Base-by-base conservation (phyloP, 805 yeast species). In the Lipomyces orientalis region DNA sequence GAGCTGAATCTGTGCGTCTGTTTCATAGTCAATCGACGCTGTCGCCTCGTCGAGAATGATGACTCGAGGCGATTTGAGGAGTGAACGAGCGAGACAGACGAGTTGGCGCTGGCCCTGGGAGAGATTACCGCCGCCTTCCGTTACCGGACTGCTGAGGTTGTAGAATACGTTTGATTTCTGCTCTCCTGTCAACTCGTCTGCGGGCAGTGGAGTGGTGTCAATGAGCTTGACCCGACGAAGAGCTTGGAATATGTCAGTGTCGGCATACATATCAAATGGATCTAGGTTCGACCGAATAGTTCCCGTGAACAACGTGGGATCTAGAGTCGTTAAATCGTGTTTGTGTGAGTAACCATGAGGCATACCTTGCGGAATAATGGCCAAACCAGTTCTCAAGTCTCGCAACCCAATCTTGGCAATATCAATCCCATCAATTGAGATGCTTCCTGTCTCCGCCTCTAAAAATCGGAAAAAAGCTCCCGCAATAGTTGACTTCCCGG, bases 401-500 rank as follows among this genome's bases (percentile, higher is more conserved):
- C 77, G 78, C 49, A 90, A 79, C 0, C 93, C 93, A 68, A 90
- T 74, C 6, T 82, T 80, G 10, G 86, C 75, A 61, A 88, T 86
- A 75, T 90, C 87, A 39, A 89, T 65, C 2, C 88, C 92, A 77
- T 90, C 95, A 68, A 90, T 87, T 9, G 75, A 62, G 52, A 90
- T 85, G 0, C 76, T 71, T 9, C 96, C 96, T 8, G 77, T 64
- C 7, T 82, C 84, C 8, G 89, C 78, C 74, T 90, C 94, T 60
- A 83, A 69, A 67, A 81, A 73, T 60, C 88, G 77, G 82, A 94
- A 94, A 73, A 94, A 85, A 1, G 98, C 97, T 7, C 97, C 91
- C 71, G 94, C 93, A 70, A 94, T 93, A 0, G 99, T 94, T 0
- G 98, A 93, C 78, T 94, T 94, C 74, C 99, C 99, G 29, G 98